Evolutionary conservation across 1,139 yeast species (phyloP).

Genomic region (Blastobotrys buckinghamii): DNA sequence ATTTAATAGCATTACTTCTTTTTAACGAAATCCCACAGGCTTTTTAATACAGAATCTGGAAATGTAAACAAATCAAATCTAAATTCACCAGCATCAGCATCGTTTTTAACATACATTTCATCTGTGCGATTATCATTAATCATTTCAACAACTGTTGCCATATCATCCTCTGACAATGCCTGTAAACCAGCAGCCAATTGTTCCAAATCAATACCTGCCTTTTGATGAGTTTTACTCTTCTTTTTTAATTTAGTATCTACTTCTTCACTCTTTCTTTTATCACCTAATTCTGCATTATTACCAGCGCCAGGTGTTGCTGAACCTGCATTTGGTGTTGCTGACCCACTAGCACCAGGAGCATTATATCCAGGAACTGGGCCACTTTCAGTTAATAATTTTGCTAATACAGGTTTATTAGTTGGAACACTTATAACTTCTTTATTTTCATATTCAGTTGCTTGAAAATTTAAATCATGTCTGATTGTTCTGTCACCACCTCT

Average conservation of each 20-base stretch:
- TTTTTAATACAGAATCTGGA: slow-evolving; percentile 85
- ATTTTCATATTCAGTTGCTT: slow-evolving; percentile 65
- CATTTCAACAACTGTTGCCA: slow-evolving; percentile 94
- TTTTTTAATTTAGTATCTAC: slow-evolving; percentile 32
- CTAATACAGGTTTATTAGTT: slow-evolving; percentile 65
- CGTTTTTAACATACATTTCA: slow-evolving; percentile 94
- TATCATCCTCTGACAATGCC: slow-evolving; percentile 84
- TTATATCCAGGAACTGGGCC: slow-evolving; percentile 63
- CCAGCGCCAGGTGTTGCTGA: neutral
- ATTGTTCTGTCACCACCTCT: slow-evolving; percentile 84
- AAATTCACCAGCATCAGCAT: slow-evolving; percentile 94
- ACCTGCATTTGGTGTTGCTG: slow-evolving; percentile 9
- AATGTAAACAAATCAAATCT: slow-evolving; percentile 92
- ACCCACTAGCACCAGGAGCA: slow-evolving; percentile 31
- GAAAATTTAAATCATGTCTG: slow-evolving; percentile 84
- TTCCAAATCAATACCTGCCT: slow-evolving; percentile 64
- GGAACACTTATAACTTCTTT: slow-evolving; percentile 78
- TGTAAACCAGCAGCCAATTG: slow-evolving; percentile 86
- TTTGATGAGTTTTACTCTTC: slow-evolving; percentile 64
- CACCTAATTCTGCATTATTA: slow-evolving; percentile 26
- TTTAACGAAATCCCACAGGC: slow-evolving; percentile 91
- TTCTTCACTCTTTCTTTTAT: slow-evolving; percentile 39
- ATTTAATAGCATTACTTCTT: slow-evolving; percentile 37
- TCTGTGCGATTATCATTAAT: slow-evolving; percentile 92
- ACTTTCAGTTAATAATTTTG: slow-evolving; percentile 67